Base-by-base conservation (phyloP, 257 asterid species). In the Gentiana straminea region DNA sequence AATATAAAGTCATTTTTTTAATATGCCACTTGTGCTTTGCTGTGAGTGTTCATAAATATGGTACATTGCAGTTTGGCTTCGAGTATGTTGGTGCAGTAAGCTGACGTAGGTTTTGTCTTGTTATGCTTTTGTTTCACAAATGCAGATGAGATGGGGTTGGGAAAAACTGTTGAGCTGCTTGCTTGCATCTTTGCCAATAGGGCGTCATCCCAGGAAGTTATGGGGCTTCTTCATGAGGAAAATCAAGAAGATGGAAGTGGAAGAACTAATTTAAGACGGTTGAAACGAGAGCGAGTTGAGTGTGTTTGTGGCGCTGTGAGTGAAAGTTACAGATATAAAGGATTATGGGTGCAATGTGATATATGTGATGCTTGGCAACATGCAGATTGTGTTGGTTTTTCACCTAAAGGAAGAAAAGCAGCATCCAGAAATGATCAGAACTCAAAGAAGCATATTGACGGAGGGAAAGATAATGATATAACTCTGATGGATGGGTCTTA, bases 341-440 rank as follows among this genome's bases (percentile, higher is more conserved):
- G 97, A 65, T 55, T 84, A 70, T 87, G 96, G 98, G 98, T 91
- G 65, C 98, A 87, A 65, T 91, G 98, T 67, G 98, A 91, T 77
- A 48, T 74, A 41, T 91, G 96, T 73, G 98, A 91, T 83, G 98
- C 96, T 58, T 87, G 98, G 98, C 98, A 84, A 60, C 96, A 91
- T 71, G 96, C 84, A 63, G 85, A 83, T 69, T 91, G 98, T 78
- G 98, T 87, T 66, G 89, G 90, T 33, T 91, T 77, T 76, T 87
- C 96, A 49, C 75, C 69, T n/a, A 73, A 74, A 72, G 67, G 72
- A 64, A 84, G 71, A 66, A 41, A 47, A 35, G 62, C 77, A 44
- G 68, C 66, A 68, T 57, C 77, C 64, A 67, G 58, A 48, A 67
- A 68, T 59, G 52, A 44, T 60, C 56, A 76, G 52, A 75, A 57